phyloP scores from a whole-genome alignment of 2,329 filamentous ascomycete genomes.

The Colletotrichum agaves region DNA sequence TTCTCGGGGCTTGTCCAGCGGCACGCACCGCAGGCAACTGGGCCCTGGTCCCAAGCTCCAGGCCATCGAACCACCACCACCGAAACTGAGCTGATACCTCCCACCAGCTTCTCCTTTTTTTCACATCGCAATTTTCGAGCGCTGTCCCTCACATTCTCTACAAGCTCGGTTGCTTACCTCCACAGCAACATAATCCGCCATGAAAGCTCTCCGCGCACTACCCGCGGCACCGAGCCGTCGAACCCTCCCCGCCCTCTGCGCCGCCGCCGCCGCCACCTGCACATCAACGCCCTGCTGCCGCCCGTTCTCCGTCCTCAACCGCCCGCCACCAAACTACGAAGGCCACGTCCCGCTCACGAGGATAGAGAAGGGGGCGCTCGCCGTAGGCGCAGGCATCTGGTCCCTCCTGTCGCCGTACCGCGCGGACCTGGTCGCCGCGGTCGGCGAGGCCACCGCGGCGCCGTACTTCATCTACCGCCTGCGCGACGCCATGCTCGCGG shows the following conservation, averaged over 20 bases:
- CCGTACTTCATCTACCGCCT: constrained; percentile 96
- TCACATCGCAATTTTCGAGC: not conserved
- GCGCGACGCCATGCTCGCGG: constrained; percentile 88
- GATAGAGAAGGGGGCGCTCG: constrained; percentile 79
- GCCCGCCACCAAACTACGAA: constrained; percentile 87
- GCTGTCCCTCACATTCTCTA: accelerated
- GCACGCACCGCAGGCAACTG: constrained; percentile 6
- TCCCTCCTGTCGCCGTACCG: constrained; percentile 81
- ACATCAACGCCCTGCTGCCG: constrained; percentile 32
- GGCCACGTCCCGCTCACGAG: constrained; percentile 90
- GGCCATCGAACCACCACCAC: constrained; percentile 26
- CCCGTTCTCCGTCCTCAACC: constrained; percentile 83
- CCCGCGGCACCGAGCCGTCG: constrained; percentile 3
- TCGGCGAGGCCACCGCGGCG: constrained; percentile 94
- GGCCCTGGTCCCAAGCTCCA: constrained; percentile 10
- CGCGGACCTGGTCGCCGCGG: constrained; percentile 89
- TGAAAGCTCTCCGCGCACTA: constrained; percentile 29
- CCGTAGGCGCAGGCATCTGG: constrained; percentile 70
- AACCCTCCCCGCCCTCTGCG: constrained; percentile 29
- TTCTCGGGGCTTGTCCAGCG: not conserved
- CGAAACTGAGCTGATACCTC: constrained; percentile 15
- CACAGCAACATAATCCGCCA: not conserved
- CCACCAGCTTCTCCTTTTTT: not conserved
- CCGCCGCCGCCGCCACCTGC: constrained; percentile 39
- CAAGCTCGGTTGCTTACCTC: too few species aligned